Percentiles rank a stretch among this genome's conserved stretches.
These are phyloP conservation scores for Cornus florida DNA, from an alignment of 148 eudicot genomes.

Conservation along the genomic window DNA sequence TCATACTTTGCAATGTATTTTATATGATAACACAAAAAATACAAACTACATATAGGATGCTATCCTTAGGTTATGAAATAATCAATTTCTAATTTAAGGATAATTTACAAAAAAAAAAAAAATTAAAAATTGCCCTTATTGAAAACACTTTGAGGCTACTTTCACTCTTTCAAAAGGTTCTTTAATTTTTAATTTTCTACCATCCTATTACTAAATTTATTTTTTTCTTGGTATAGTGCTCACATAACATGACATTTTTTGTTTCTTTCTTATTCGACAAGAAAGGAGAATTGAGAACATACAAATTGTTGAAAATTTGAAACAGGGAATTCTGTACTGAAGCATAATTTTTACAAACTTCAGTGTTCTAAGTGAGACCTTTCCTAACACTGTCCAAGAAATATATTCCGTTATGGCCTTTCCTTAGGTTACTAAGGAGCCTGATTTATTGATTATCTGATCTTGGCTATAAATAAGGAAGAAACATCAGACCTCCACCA, in stretches of 20 bases:
- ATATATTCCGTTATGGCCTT: too few species aligned
- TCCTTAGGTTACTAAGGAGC: too few species aligned
- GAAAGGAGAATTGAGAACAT: not conserved
- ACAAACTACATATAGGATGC: not conserved
- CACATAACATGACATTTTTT: not conserved
- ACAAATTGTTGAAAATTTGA: not conserved
- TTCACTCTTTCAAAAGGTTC: not conserved
- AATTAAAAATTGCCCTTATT: not conserved
- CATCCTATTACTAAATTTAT: not conserved
- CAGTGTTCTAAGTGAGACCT: not conserved
- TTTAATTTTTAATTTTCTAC: not conserved
- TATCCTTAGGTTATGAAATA: not conserved
- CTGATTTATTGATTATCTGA: too few species aligned
- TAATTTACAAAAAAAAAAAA: not conserved
- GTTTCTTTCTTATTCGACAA: not conserved
- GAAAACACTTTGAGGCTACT: not conserved
- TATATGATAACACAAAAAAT: not conserved
- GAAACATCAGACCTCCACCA: too few species aligned
- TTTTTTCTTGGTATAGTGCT: not conserved
- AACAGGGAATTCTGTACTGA: not conserved
- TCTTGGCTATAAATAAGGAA: too few species aligned
- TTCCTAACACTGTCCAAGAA: too few species aligned
- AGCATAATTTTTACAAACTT: not conserved
- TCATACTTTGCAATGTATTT: not conserved
- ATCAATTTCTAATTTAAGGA: not conserved